Evolutionary conservation across 208 protist species (phyloP).

Genomic region (Acanthamoeba rhysodes): DNA sequence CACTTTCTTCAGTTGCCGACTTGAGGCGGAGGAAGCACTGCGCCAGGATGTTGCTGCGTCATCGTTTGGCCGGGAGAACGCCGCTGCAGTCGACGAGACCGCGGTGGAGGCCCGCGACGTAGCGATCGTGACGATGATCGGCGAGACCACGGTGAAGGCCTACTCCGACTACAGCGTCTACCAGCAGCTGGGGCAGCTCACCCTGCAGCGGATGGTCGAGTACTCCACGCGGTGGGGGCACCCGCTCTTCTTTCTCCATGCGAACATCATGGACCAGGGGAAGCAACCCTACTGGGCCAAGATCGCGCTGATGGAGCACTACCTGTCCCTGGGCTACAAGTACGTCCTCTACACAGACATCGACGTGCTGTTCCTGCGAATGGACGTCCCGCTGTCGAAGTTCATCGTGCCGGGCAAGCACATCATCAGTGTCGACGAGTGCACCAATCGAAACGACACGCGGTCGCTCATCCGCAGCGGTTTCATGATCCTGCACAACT

Average conservation of each 20-base stretch:
- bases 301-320: neutral
- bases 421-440: conserved; percentile 7
- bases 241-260: neutral
- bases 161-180: neutral
- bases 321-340: neutral
- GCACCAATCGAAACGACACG: neutral
- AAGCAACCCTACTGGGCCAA: neutral
- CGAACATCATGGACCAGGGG: neutral
- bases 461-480: neutral
- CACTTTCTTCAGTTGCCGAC: too few species aligned
- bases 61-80: too few species aligned
- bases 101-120: neutral
- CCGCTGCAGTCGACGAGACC: too few species aligned
- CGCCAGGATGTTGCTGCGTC: too few species aligned
- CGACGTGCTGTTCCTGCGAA: neutral
- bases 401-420: neutral
- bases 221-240: neutral
- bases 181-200: neutral
- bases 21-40: too few species aligned
- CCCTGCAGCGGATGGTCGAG: neutral
- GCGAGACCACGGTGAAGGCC: neutral
- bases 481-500: neutral
- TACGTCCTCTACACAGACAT: conserved; percentile 13
- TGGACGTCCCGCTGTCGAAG: neutral
- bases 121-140: neutral